These are phyloP conservation scores for Canariomyces notabilis DNA, from an alignment of 2,329 filamentous ascomycete species.

Conservation along the genomic window DNA sequence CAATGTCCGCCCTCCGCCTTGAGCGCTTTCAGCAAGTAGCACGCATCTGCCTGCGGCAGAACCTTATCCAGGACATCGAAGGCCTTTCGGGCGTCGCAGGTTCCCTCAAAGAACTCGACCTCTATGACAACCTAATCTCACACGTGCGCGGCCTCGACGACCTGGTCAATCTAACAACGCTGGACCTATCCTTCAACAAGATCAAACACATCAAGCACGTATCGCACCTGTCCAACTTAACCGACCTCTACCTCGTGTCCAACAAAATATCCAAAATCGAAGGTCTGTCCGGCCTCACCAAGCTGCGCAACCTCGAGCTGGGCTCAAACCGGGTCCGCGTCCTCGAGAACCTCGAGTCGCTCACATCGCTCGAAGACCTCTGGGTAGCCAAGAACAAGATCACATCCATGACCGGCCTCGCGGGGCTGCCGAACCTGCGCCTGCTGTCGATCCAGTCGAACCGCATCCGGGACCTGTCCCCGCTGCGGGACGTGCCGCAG, in stretches of 20 bases:
- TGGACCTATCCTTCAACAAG: slow-evolving; percentile 98
- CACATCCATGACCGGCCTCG: slow-evolving; percentile 70
- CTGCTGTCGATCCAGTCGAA: slow-evolving; percentile 96
- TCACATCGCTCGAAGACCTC: slow-evolving; percentile 76
- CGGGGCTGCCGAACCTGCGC: slow-evolving; percentile 69
- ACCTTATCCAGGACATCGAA: slow-evolving; percentile 75
- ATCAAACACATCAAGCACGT: slow-evolving; percentile 97
- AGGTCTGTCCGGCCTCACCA: slow-evolving; percentile 67
- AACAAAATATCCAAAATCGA: slow-evolving; percentile 92
- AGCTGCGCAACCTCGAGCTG: slow-evolving; percentile 79
- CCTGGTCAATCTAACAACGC: slow-evolving; percentile 66
- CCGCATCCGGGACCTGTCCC: slow-evolving; percentile 72
- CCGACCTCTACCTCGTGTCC: slow-evolving; percentile 85
- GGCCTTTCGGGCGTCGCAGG: slow-evolving; percentile 61
- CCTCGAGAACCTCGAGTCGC: slow-evolving; percentile 75
- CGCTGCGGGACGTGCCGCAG: slow-evolving; percentile 65
- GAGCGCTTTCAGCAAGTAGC: slow-evolving; percentile 74
- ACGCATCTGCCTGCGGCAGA: slow-evolving; percentile 87
- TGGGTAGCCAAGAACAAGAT: slow-evolving; percentile 99
- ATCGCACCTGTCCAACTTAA: slow-evolving; percentile 68
- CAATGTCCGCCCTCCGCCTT: slow-evolving; percentile 71
- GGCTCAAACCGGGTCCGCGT: slow-evolving; percentile 88
- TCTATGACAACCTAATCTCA: slow-evolving; percentile 93
- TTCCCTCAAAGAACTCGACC: slow-evolving; percentile 76
- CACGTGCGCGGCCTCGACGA: slow-evolving; percentile 80